Base-by-base conservation (phyloP, 2,329 filamentous ascomycete species). In the Microdochium bolleyi region DNA sequence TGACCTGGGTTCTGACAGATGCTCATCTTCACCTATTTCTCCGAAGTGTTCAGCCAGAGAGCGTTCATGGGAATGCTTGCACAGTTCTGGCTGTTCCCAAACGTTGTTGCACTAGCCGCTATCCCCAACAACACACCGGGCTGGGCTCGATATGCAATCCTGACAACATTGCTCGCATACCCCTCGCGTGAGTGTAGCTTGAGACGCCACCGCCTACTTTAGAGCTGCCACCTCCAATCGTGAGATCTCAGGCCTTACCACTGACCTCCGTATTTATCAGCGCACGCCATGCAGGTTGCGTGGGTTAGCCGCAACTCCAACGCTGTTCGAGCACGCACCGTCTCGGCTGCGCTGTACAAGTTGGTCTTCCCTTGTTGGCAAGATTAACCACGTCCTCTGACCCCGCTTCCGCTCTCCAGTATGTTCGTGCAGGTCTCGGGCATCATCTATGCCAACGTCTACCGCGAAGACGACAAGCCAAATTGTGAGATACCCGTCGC, bases 371-470 rank as follows among this genome's bases (percentile, higher is more conserved):
- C n/a, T n/a, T n/a, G n/a, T n/a, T n/a, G n/a, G n/a, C n/a, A n/a
- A n/a, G n/a, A n/a, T n/a, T n/a, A n/a, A n/a, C n/a, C n/a, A n/a
- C n/a, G n/a, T n/a, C n/a, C n/a, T n/a, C n/a, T n/a, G n/a, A n/a
- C n/a, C n/a, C n/a, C n/a, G n/a, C n/a, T n/a, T n/a, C n/a, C 19
- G 10, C 21, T 51, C 46, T 60, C 55, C n/a, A 66, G 60, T 52
- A 72, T 76, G 65, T 67, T 70, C 48, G 71, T 76, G 3, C 75
- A 79, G 58, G 61, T 72, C 1, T 72, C 72, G 27, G 71, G 71
- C 24, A 73, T 77, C 37, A 71, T 75, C 41, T 66, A 67, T 3
- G 67, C 68, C 0, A 74, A 78, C 50, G 75, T 79, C 49, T 78
- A 78, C 60, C 70, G 75, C 21, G 62, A 69, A 53, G 68, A 77